phyloP scores from a whole-genome alignment of 352 stramenopile genomes.

The Elongisporangium undulatum region DNA sequence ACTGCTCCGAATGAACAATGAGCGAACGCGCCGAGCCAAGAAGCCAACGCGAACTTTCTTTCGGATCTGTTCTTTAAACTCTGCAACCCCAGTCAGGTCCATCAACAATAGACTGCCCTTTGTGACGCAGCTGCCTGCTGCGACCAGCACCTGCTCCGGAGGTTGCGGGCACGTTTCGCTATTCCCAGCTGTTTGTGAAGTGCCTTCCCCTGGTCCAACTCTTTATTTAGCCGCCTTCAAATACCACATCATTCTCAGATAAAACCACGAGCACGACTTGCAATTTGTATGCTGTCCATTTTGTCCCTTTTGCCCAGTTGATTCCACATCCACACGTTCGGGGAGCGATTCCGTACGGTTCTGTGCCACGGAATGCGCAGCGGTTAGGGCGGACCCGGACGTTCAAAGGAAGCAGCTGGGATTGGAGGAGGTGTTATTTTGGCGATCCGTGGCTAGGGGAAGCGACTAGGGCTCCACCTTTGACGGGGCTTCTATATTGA shows the following conservation, averaged over 20 bases:
- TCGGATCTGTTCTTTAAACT: not conserved
- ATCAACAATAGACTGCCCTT: not conserved
- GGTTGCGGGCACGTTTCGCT: not conserved
- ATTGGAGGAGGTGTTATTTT: not conserved
- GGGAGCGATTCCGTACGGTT: not conserved
- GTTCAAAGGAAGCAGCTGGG: not conserved
- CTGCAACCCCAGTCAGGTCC: not conserved
- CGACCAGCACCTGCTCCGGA: not conserved
- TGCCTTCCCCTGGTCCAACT: not conserved
- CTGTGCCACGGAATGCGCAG: not conserved
- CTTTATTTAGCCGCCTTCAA: not conserved
- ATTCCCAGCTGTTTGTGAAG: not conserved
- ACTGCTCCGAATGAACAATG: not conserved
- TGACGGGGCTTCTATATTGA: not conserved
- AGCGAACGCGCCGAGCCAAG: not conserved
- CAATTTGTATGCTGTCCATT: not conserved
- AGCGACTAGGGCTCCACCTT: not conserved
- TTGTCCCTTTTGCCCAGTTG: not conserved
- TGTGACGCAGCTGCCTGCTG: too few relatives aligned
- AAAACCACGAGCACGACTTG: not conserved
- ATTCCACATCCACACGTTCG: not conserved
- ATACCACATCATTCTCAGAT: not conserved
- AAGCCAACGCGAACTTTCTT: not conserved
- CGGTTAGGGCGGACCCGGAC: not conserved
- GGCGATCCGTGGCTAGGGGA: not conserved